Percentiles rank a stretch among this genome's conserved stretches.
phyloP scores from a whole-genome alignment of 495 filamentous ascomycete species.

The Aspergillus avenaceus region DNA sequence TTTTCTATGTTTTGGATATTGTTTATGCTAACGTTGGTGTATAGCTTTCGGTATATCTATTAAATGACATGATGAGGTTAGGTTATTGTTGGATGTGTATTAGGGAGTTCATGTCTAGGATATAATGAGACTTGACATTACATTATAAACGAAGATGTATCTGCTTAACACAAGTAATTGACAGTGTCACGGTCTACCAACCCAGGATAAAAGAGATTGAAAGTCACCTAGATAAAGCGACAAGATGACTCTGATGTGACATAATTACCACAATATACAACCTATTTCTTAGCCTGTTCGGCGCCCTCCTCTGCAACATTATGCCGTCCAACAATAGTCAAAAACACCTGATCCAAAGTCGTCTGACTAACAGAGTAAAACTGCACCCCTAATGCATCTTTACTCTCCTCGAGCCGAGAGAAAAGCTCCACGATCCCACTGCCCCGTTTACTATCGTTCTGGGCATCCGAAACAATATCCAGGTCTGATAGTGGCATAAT shows the following conservation, averaged over 20 bases:
- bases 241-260: neutral
- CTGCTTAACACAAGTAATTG: too few relatives aligned
- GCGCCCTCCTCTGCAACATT: slow-evolving; percentile 71
- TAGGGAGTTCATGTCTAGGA: too few relatives aligned
- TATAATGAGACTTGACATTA: too few relatives aligned
- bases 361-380: slow-evolving; percentile 79
- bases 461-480: neutral
- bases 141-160: too few relatives aligned
- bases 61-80: neutral
- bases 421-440: slow-evolving; percentile 60
- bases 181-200: too few relatives aligned
- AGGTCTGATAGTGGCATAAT: neutral
- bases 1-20: neutral
- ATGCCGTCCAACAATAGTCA: slow-evolving; percentile 73
- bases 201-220: too few relatives aligned
- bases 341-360: slow-evolving; percentile 83
- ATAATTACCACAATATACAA: neutral
- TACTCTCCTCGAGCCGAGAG: slow-evolving; percentile 63
- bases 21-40: slow-evolving; percentile 1
- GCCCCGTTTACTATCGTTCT: neutral
- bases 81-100: too few relatives aligned
- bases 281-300: neutral
- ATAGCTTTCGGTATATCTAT: slow-evolving; percentile 36
- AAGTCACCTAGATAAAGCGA: too few relatives aligned
- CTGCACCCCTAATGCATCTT: slow-evolving; percentile 62